Conservation (phyloP, 148 eudicot species). For the Cornus kousa region DNA sequence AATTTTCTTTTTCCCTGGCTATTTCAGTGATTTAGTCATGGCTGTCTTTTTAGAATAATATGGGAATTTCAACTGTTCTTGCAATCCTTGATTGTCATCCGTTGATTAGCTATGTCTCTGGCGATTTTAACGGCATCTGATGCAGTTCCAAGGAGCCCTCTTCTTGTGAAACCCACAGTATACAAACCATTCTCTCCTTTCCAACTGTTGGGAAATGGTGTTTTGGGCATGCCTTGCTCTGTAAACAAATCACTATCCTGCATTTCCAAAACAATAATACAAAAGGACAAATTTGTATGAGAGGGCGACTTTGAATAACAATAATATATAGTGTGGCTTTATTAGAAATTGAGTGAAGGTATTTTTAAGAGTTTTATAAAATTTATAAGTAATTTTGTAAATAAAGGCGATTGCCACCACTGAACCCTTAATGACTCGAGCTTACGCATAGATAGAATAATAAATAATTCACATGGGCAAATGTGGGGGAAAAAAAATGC, state of each 20-base stretch:
- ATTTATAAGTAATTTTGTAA: no score
- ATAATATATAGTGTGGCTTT: no score
- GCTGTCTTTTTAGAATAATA: neutral
- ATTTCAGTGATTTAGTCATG: neutral
- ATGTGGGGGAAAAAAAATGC: no score
- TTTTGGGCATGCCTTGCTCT: constrained; percentile 78
- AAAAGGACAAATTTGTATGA: neutral
- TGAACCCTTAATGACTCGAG: no score
- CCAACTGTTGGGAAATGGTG: constrained; percentile 88
- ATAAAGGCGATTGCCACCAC: no score
- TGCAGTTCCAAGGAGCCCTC: constrained; percentile 81
- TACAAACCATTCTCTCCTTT: constrained; percentile 84
- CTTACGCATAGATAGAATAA: no score
- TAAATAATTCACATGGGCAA: no score
- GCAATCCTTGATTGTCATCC: constrained; percentile 25
- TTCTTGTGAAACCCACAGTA: constrained; percentile 82
- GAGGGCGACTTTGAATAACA: no score
- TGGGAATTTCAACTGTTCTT: neutral
- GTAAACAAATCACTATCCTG: constrained; percentile 74
- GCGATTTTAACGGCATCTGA: constrained; percentile 76
- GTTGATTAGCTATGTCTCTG: constrained; percentile 57
- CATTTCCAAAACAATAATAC: neutral
- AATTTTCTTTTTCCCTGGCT: neutral
- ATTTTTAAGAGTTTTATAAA: no score
- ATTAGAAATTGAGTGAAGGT: no score